Evolutionary conservation across 2,329 filamentous ascomycete genomes (phyloP), one percentile per base, ranked within the genome.

Genomic region (Seiridium unicorne): DNA sequence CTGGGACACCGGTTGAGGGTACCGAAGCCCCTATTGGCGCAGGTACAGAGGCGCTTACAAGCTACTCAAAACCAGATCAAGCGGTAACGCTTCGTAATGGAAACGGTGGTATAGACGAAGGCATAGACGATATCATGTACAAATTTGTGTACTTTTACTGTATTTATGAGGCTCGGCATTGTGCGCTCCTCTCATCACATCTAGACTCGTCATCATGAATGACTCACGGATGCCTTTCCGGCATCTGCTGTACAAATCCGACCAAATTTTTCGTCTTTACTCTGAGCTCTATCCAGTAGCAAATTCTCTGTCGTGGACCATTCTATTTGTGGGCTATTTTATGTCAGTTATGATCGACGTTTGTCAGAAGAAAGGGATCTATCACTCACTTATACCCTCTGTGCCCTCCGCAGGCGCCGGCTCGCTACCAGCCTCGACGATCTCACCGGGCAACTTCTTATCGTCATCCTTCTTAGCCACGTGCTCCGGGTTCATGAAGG

Each of bases 1-100:
- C 79, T 97, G 44, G 91, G 91, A 9, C 92, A 89, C 68, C 84
- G 92, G 46, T 76, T 96, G 59, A 91, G 90, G 77, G 81, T 93
- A 57, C 91, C 92, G 1, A 86, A 82, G 65, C 79, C 86, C 36
- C 87, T 87, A 1, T 75, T 89, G 55, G 82, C 79, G 58, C 70
- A 91, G 62, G 76, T 93, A 35, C 77, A 86, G 73, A 79, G 78
- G 72, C 78, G 76, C 55, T 54, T 84, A 3, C 59, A 62, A 36
- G 34, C 53, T 26, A 26, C 46, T 18, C 35, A 34, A 31, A 26
- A 13, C 11, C 55, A 48, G 36, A 32, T 55, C 36, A 55, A 55
- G 51, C 51, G 51, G 38, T 55, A 44, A 47, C 31, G 44, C 9
- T 40, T 47, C 10, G 26, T 35, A 11, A 35, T 36, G 55, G 18